Percentiles rank a stretch among this genome's conserved stretches.
Evolutionary conservation across 2,329 filamentous ascomycete genomes (phyloP).

Genomic region (Xylariaceae sp.): DNA sequence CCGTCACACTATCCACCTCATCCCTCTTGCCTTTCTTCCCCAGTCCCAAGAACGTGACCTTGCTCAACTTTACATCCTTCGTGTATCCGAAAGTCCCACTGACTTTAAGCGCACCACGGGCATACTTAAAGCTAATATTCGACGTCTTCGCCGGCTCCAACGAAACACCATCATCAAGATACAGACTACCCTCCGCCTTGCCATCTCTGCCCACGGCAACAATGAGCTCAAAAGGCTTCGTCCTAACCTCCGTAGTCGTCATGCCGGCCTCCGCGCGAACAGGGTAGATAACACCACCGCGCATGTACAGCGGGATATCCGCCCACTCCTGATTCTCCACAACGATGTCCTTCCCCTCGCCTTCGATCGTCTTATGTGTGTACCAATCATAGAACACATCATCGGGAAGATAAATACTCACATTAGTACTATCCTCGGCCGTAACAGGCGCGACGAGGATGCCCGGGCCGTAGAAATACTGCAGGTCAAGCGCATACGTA

Average conservation of each 20-base stretch:
- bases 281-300: slow-evolving; percentile 62
- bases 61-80: slow-evolving; percentile 38
- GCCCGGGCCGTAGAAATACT: slow-evolving; percentile 44
- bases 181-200: slow-evolving; percentile 63
- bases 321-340: slow-evolving; percentile 38
- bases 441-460: slow-evolving; percentile 45
- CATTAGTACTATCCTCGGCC: slow-evolving; percentile 39
- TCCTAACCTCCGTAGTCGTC: slow-evolving; percentile 61
- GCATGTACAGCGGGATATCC: slow-evolving; percentile 64
- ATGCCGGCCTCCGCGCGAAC: slow-evolving; percentile 52
- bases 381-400: slow-evolving; percentile 50
- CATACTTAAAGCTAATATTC: slow-evolving; percentile 58
- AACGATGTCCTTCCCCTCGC: slow-evolving; percentile 36
- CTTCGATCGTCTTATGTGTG: slow-evolving; percentile 43
- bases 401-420: slow-evolving; percentile 44
- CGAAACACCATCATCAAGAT: slow-evolving; percentile 73
- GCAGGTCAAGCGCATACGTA: slow-evolving; percentile 39
- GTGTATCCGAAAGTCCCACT: slow-evolving; percentile 52
- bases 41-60: slow-evolving; percentile 47
- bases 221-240: slow-evolving; percentile 66
- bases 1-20: slow-evolving; percentile 8
- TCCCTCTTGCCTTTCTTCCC: slow-evolving; percentile 1
- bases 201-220: slow-evolving; percentile 62
- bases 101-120: slow-evolving; percentile 46
- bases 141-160: slow-evolving; percentile 56